Base-by-base conservation (phyloP, 1,284 basidiomycete species). In the Ustilago shanxiensis region DNA sequence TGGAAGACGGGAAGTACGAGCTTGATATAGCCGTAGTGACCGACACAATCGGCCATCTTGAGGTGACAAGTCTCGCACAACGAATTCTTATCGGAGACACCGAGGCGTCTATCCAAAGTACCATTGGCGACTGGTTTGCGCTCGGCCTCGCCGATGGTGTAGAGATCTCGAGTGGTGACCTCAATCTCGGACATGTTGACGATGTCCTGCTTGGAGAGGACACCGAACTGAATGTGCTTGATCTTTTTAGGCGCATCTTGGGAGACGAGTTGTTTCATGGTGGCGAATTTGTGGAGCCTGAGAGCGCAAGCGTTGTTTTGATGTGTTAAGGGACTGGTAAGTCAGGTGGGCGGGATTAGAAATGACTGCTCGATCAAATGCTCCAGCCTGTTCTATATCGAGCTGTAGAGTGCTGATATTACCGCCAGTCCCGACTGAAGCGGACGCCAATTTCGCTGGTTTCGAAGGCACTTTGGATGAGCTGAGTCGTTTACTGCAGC, bases 31-130 rank as follows among this genome's bases (percentile, higher is more conserved):
- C 95, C 95, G 86, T 96, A 98, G 87, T 98, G 95, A 1, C 97
- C 97, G 7, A 98, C 95, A 86, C 97, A 99, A 78, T 98, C 95
- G 2, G 95, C 93, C 66, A 94, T 92, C 47, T 91, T 91, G 73
- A 95, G 91, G 16, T 95, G 95, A 84, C 97, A 99, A 0, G 97
- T 99, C 86, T 96, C 93, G 87, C 97, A 99, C 77, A 91, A 93
- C 11, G 93, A 91, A 72, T 89, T 90, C 88, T 99, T 99, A 86
- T 98, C 95, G 49, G 94, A 95, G 2, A 96, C 96, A 51, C 97
- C 97, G 63, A 86, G 57, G 13, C 84, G 76, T n/a, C 83, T 70
- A 60, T 86, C 84, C 7, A 86, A 69, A 10, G 81, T 80, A 57
- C 84, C 84, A 37, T 83, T 79, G n/a, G 70, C 70, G 16, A 81